Evolutionary conservation across 805 yeast species (phyloP), one percentile per base, ranked within the genome.

Genomic region (Yarrowia sp.): DNA sequence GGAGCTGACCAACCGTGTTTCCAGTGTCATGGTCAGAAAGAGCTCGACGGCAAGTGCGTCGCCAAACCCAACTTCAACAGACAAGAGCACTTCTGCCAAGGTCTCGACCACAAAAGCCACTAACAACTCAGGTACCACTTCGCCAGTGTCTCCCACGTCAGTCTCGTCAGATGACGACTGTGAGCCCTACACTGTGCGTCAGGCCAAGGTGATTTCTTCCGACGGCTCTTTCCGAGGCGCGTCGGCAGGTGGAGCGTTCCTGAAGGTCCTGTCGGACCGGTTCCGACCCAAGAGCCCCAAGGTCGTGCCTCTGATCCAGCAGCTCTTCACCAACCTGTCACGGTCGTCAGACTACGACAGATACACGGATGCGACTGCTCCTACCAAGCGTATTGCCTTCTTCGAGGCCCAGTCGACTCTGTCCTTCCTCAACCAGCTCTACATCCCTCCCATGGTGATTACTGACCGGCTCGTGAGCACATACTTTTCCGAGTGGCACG

Each of bases 401-500:
- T 10, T 44, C 28, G 58, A 35, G 38, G 43, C 62, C 22, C 54
- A 46, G 24, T 65, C 67, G 9, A 49, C 54, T 2, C 63, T 46
- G 14, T 26, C 66, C 11, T 22, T 41, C 16, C 40, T 62, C 16
- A 46, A 56, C 40, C 33, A 69, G 28, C 67, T 71, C 19, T 56
- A 68, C 24, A 69, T 85, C 26, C 84, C 84, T 3, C 78, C 86
- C 22, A 80, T 87, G 64, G 73, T 84, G 24, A 84, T 85, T 66
- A 73, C 90, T 65, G 96, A 92, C 73, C 85, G 85, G 26, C 79
- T 89, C 32, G 81, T 89, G 19, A 81, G 88, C 0, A 72, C 84
- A 3, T 92, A 83, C 72, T 91, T 90, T 75, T 85, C 84, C 67
- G 87, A 88, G 66, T 92, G 97, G 96, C 87, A 89, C 30, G 80